Evolutionary conservation across 148 eudicot species (phyloP).

Genomic region (Polygonum maritimum): DNA sequence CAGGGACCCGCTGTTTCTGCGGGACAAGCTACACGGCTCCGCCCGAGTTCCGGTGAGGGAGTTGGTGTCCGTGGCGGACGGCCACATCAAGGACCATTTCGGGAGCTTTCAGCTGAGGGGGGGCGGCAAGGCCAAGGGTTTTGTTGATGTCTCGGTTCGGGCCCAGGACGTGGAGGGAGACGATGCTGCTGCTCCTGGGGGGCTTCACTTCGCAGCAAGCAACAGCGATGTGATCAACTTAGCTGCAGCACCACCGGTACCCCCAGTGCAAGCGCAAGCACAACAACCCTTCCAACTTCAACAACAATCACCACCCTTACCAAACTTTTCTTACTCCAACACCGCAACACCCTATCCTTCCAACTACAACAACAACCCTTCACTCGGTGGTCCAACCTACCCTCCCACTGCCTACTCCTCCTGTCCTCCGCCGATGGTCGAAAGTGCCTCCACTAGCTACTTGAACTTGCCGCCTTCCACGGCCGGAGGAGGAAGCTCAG

Average conservation of each 20-base stretch:
- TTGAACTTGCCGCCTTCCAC: constrained; percentile 45
- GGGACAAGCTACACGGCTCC: constrained; percentile 58
- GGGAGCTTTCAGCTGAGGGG: constrained; percentile 81
- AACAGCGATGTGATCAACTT: constrained; percentile 22
- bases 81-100: constrained; percentile 39
- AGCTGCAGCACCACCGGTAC: constrained; percentile 19
- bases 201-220: constrained; percentile 26
- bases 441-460: constrained; percentile 29
- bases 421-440: constrained; percentile 30
- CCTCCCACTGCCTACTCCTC: constrained; percentile 2
- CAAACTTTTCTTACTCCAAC: constrained; percentile 20
- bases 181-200: no score
- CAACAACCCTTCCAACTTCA: constrained; percentile 18
- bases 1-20: constrained; percentile 62
- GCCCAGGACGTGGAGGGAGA: background rate
- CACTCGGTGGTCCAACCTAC: constrained; percentile 22
- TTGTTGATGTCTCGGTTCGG: constrained; percentile 72
- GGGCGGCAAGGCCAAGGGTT: constrained; percentile 52
- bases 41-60: constrained; percentile 51
- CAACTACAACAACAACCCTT: constrained; percentile 22
- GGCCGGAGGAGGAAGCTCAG: constrained; percentile 10
- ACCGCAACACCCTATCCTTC: constrained; percentile 23
- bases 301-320: constrained; percentile 19
- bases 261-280: constrained; percentile 22
- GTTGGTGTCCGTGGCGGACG: constrained; percentile 41